Percentiles rank a stretch among this genome's conserved stretches.
phyloP scores from a whole-genome alignment of 352 stramenopile genomes.

The Phytophthora cactorum region DNA sequence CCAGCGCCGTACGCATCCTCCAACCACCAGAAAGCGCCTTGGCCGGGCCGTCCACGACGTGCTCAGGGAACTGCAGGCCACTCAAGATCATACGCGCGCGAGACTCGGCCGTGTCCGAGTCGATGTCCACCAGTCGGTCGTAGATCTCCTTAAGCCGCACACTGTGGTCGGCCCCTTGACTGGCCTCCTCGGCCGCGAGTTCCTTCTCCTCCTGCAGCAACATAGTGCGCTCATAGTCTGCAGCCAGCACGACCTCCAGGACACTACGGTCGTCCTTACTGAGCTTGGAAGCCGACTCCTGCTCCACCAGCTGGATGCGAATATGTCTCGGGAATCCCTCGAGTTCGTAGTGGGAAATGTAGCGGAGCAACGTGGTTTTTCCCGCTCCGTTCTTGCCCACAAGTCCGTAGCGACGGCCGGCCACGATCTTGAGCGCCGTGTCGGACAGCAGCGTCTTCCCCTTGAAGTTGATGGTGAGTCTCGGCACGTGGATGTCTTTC shows the following conservation, averaged over 20 bases:
- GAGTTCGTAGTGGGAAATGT: conserved; percentile 96
- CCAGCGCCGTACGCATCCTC: conserved; percentile 94
- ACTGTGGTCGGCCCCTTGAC: conserved; percentile 49
- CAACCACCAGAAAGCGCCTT: conserved; percentile 94
- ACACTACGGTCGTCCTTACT: conserved; percentile 86
- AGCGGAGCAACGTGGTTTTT: conserved; percentile 96
- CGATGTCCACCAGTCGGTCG: conserved; percentile 89
- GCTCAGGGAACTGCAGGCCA: conserved; percentile 94
- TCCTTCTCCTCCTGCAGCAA: conserved; percentile 95
- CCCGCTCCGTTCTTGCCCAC: conserved; percentile 93
- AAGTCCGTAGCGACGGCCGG: conserved; percentile 90
- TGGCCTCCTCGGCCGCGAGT: conserved; percentile 54
- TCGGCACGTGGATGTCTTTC: conserved; percentile 88
- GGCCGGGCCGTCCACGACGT: conserved; percentile 91
- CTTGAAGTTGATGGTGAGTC: conserved; percentile 91
- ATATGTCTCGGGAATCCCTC: conserved; percentile 97
- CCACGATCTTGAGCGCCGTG: conserved; percentile 88
- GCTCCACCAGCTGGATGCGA: conserved; percentile 95
- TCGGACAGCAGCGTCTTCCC: conserved; percentile 89
- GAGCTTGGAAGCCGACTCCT: conserved; percentile 92
- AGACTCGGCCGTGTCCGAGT: conserved; percentile 91
- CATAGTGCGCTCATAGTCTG: conserved; percentile 94
- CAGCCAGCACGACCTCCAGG: conserved; percentile 94
- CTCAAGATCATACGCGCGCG: conserved; percentile 92
- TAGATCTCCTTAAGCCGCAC: conserved; percentile 83